Evolutionary conservation across 129 eudicot species (phyloP), one percentile per base, ranked within the genome.

Genomic region (Arctium minus): DNA sequence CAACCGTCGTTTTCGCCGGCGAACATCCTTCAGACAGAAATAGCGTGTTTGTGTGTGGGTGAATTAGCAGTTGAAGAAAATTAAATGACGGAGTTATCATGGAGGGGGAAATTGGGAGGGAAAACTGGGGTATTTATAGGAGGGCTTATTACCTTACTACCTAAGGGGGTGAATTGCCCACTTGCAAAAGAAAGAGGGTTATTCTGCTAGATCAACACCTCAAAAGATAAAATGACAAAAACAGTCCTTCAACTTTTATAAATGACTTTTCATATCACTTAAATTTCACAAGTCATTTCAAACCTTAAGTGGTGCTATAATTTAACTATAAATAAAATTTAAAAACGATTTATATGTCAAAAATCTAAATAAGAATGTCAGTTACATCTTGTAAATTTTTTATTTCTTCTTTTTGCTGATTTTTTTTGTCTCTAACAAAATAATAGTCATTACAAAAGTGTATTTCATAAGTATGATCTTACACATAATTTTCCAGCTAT

Each of bases 1-100:
- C 78, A 83, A 85, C 88, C 94, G 31, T 89, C 87, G 32, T 80
- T 84, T 44, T 76, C 84, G 81, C 86, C 77, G 80, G 83, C 89
- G 67, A 92, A 89, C 94, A 91, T 90, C 82, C 85, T 90, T 33
- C n/a, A 50, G 62, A 76, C 32, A 5, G 32, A 12, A 46, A 62
- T 42, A 1, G 75, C 8, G 64, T 38, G 18, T 56, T 36, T n/a
- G 46, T 31, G 27, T 46, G 75, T 22, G 69, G 13, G 70, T 73
- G 79, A 29, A 15, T 40, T 73, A 27, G 78, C 53, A 44, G 44
- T 62, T 60, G 79, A 50, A 53, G 62, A 73, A 64, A n/a, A 64
- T 53, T 72, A 78, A 78, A 78, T 77, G 71, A 37, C 32, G 27
- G 68, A 60, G 68, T 71, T 71, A 71, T 32, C 44, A 71, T 37